Base-by-base conservation (phyloP, 192 early-diverging fungal genomes). In the Spizellomyces sp. region DNA sequence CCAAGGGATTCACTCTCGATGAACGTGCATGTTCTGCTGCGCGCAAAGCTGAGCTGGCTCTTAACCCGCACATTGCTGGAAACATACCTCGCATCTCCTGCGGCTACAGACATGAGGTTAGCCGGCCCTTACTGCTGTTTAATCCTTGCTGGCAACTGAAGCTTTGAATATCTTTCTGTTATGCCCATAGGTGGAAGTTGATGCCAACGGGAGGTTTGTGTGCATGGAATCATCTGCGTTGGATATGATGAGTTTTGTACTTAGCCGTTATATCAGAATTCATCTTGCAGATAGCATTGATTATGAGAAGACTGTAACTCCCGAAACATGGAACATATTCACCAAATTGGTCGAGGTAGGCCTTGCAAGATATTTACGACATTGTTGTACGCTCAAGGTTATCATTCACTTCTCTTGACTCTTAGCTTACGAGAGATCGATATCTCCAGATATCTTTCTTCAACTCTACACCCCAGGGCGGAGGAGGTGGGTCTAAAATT, bases 401-500 rank as follows among this genome's bases (percentile, higher is more conserved):
- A 12, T 41, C 59, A 41, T 17, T 17, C 59, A 2, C 1, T 27
- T 12, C n/a, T 14, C 2, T 41, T 41, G 4, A 14, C 14, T 17
- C 1, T 15, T 45, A 67, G 61, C 48, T 45, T 4, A 59, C 75
- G 22, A 21, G 41, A 17, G 68, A 79, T 22, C 85, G 80, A 68
- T 80, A 87, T n/a, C 73, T 92, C 36, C 79, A 77, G 48, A 80
- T 90, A 47, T 73, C 87, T 47, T 94, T 86, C 72, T 93, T 94
- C 78, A 93, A 88, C 78, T 90, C 92, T 22, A 94, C 93, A 8
- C 89, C 91, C 15, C 92, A 93, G 71, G 93, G 93, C 44, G 93
- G 93, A 48, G 93, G 93, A n/a, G 86, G 81, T 86, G 44, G 19
- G 63, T 65, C 27, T 36, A 36, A 0, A 2, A 36, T 3, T 36